A percentile compares a stretch with the other conserved stretches of the same genome.
These are phyloP conservation scores for Rhododendron mucronatum DNA, from an alignment of 148 eudicot genomes.

Conservation along the genomic window DNA sequence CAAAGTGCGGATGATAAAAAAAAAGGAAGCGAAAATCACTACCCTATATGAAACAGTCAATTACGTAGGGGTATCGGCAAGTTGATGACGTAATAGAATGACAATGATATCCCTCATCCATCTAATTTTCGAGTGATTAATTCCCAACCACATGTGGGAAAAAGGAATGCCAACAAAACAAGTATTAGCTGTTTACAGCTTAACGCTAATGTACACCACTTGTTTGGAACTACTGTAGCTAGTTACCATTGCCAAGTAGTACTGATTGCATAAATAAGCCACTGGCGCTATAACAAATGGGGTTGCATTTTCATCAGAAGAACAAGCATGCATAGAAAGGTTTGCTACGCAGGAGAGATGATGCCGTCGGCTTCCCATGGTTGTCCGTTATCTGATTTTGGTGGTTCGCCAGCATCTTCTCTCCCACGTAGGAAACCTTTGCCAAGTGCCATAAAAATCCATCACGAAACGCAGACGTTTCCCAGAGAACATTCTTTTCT, in stretches of 20 bases:
- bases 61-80: too few relatives aligned
- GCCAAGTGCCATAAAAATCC: neutral
- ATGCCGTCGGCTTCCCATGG: neutral
- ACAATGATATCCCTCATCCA: neutral
- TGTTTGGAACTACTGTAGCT: neutral
- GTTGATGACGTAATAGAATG: neutral
- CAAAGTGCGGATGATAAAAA: too few relatives aligned
- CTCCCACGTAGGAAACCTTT: neutral
- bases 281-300: neutral
- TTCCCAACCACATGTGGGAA: neutral
- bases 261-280: neutral
- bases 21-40: too few relatives aligned
- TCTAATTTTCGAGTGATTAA: neutral
- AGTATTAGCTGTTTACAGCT: neutral
- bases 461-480: neutral
- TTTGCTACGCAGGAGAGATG: constrained; percentile 15
- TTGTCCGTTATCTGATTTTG: neutral
- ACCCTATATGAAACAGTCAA: too few relatives aligned
- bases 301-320: neutral
- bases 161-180: neutral
- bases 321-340: constrained; percentile 5
- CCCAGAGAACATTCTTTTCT: neutral
- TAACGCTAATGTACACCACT: neutral
- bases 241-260: neutral
- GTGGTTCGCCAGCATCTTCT: neutral